Evolutionary conservation across 495 filamentous ascomycete genomes (phyloP), one percentile per base, ranked within the genome.

Genomic region (Acidiella bohemica): DNA sequence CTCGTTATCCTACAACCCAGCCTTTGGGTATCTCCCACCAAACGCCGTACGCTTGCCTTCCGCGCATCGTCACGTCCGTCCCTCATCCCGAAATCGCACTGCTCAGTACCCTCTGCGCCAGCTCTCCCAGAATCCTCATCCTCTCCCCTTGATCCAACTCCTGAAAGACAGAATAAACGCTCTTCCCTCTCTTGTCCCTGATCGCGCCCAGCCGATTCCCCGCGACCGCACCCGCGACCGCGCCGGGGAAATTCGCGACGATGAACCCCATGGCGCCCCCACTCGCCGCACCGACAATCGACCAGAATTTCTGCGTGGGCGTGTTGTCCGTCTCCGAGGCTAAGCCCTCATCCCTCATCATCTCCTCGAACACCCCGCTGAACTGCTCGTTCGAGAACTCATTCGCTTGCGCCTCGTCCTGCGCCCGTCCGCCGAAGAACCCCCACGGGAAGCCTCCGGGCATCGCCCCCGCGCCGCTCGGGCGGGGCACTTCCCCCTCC

Each of bases 231-330:
- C 90, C 90, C 12, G 88, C 92, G 16, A 96, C 45, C 40, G 84
- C 73, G 0, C 90, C 90, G 0, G 90, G 84, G 14, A 93, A 68
- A 54, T 94, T 96, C 5, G 77, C 90, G 3, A 94, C 72, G 49
- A 97, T 97, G 51, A 94, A 97, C 0, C 90, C 90, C 58, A 97
- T 70, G 5, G 84, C 84, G 32, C 81, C 86, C 17, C 90, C 90
- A 54, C 82, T 88, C 8, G 92, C 47, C 2, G 84, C 85, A 10
- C 90, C 90, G 8, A 95, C 60, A 24, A 93, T 50, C 19, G 76
- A 68, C 88, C 90, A 97, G 56, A 96, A 86, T 44, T 76, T 78
- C 16, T 73, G 67, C 1, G 76, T 85, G 13, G 79, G 78, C 17
- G 53, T 47, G 12, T 62, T 58, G 11, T 60, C 53, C 13, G 65